Conservation (phyloP, 2,329 filamentous ascomycete species). For the Diaporthe citriasiana region DNA sequence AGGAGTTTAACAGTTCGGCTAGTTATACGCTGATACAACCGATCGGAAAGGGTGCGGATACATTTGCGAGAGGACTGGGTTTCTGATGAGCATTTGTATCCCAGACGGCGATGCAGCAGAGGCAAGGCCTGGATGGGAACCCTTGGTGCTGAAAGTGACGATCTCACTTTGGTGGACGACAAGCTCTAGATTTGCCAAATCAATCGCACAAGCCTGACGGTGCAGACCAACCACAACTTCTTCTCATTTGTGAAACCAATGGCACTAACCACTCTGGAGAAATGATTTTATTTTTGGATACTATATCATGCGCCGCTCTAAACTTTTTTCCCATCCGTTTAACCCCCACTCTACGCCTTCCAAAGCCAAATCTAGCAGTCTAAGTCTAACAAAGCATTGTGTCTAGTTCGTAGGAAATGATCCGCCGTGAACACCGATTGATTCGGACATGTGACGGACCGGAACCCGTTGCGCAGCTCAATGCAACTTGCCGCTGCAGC, state of each 20-base stretch:
- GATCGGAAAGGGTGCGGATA: conserved; percentile 11
- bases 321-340: not conserved
- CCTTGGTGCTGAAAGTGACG: not conserved
- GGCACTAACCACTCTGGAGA: not conserved
- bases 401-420: not conserved
- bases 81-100: not conserved
- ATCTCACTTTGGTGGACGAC: too few species aligned
- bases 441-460: too few species aligned
- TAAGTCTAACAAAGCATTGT: not conserved
- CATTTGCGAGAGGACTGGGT: not conserved
- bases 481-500: not conserved
- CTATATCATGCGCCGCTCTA: not conserved
- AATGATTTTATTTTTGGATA: not conserved
- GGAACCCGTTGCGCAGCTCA: not conserved
- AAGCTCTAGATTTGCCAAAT: not conserved
- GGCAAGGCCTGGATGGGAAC: not conserved
- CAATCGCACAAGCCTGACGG: too few species aligned
- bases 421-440: not conserved
- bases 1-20: conserved; percentile 21
- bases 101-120: not conserved
- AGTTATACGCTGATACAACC: conserved; percentile 37
- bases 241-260: not conserved
- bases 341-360: not conserved
- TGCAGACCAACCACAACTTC: not conserved
- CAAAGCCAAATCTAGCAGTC: too few species aligned